A percentile compares a stretch with the other conserved stretches of the same genome.
Evolutionary conservation across 2,329 filamentous ascomycete genomes (phyloP).

Genomic region (Rhynchosporium graminicola): DNA sequence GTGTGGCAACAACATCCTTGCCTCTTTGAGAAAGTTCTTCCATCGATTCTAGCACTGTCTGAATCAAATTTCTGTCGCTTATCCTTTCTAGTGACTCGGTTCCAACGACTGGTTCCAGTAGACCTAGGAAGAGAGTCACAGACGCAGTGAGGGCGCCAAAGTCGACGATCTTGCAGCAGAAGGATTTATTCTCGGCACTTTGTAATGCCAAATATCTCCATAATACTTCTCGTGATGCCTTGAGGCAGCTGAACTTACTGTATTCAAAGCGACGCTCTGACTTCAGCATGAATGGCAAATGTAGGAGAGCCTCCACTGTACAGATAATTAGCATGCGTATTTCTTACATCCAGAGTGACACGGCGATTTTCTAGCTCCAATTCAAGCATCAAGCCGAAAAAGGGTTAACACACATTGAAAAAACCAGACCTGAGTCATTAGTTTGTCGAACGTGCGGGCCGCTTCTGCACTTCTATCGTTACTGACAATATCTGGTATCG

Average conservation of each 20-base stretch:
- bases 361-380: background rate
- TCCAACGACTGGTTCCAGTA: conserved; percentile 28
- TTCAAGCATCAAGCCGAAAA: background rate
- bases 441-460: conserved; percentile 29
- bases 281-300: conserved; percentile 40
- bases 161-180: conserved; percentile 39
- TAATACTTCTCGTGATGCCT: conserved; percentile 36
- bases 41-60: conserved; percentile 32
- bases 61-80: conserved; percentile 31
- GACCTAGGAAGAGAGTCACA: conserved; percentile 36
- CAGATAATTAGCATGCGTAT: background rate
- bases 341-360: background rate
- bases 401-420: conserved; percentile 27
- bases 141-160: conserved; percentile 37
- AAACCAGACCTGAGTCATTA: conserved; percentile 38
- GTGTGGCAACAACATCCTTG: conserved; percentile 33
- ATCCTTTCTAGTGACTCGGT: conserved; percentile 23
- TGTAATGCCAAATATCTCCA: conserved; percentile 34
- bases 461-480: conserved; percentile 22
- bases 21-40: conserved; percentile 26
- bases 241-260: conserved; percentile 38
- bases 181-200: conserved; percentile 24
- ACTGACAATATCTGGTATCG: conserved; percentile 27
- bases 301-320: conserved; percentile 32
- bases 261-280: conserved; percentile 40